Base-by-base conservation (phyloP, 768 basidiomycete genomes). In the Tricholoma saponaceum region DNA sequence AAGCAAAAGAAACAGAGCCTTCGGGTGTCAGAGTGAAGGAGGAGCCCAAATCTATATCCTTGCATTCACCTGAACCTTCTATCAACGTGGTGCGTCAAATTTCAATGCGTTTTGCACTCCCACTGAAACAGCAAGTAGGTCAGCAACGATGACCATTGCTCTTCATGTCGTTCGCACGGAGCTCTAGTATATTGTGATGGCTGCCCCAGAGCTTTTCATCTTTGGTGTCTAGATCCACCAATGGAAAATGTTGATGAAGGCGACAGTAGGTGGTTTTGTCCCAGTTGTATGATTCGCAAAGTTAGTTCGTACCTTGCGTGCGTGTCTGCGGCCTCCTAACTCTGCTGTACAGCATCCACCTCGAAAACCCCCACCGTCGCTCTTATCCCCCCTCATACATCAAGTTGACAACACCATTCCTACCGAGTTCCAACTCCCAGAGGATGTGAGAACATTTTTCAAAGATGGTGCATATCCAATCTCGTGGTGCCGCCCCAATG, bases 151-250 rank as follows among this genome's bases (percentile, higher is more conserved):
- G 90, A 93, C 68, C 89, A 92, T 66, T 93, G 90, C 67, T 92
- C 90, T 60, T 83, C 90, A 16, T 93, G 90, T 70, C 85, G 87
- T 64, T 91, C 87, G 23, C 75, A 75, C 62, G 96, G 96, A 50
- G 83, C 89, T 44, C 80, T 98, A 59, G 84, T 99, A 18, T 98
- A 97, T 70, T 99, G 97, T 72, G 97, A 98, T 71, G 95, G 95
- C 18, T 99, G 97, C 70, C 92, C 96, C 33, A 78, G 89, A 61
- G 93, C 95, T 6, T 99, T 97, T 72, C 97, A 99, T 74, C 85
- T 98, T 59, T 87, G 90, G 83, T 99, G 97, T 72, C 81, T 99
- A 62, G 90, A 99, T 71, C 97, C 97, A 54, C 97, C 97, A 20
- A 83, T 98, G 78, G 91, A 95, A 60, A 77, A 85, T 51, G 80